Evolutionary conservation across 352 stramenopile species (phyloP).

Genomic region (Pythium volutum): DNA sequence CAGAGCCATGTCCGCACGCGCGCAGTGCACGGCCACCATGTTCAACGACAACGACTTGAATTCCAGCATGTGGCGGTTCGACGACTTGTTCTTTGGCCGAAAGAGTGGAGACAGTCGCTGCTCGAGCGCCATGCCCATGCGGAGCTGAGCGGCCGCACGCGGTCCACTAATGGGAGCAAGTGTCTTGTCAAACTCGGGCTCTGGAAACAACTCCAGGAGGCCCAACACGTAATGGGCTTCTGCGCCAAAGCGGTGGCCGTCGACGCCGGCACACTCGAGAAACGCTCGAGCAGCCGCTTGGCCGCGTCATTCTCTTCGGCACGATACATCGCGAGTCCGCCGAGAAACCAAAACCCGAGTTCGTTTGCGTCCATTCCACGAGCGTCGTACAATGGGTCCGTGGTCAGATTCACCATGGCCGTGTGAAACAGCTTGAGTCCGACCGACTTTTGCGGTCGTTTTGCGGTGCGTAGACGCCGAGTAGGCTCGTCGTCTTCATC

Average conservation of each 20-base stretch:
- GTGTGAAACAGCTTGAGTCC: neutral
- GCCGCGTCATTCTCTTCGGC: neutral
- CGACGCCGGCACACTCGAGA: conserved; percentile 1
- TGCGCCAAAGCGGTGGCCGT: conserved; percentile 3
- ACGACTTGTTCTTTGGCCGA: neutral
- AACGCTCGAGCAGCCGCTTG: neutral
- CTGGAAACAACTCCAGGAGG: neutral
- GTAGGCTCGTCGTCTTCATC: neutral
- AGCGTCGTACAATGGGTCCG: neutral
- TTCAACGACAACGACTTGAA: too few species aligned
- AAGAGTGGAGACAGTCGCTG: neutral
- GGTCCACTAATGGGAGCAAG: neutral
- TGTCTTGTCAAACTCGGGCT: neutral
- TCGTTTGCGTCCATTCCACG: neutral
- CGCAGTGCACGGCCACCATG: too few species aligned
- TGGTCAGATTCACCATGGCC: neutral
- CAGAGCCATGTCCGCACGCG: too few species aligned
- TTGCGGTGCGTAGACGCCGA: neutral
- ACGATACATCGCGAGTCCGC: neutral
- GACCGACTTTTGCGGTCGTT: too few species aligned
- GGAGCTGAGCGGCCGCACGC: neutral
- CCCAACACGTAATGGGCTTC: conserved; percentile 1
- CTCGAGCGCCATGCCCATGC: neutral
- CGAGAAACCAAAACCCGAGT: conserved; percentile 7
- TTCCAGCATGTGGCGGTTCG: conserved; percentile 1